A percentile compares a stretch with the other conserved stretches of the same genome.
Conservation (phyloP, 2,329 filamentous ascomycete species). For the Colletotrichum sp. region DNA sequence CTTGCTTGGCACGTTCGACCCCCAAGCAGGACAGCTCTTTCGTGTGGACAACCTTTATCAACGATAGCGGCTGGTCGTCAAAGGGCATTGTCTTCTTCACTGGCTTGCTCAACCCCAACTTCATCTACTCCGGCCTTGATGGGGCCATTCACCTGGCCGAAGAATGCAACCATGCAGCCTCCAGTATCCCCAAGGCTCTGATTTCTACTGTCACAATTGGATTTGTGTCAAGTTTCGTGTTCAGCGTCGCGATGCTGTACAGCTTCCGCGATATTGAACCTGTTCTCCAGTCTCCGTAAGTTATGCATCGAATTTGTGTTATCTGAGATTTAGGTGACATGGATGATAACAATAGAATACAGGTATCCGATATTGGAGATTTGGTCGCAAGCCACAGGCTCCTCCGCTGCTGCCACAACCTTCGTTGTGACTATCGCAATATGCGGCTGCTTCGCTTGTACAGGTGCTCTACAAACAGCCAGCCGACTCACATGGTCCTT, state of each 20-base stretch:
- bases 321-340: accelerated
- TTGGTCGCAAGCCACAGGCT: slow-evolving; percentile 3
- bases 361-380: slow-evolving; percentile 8
- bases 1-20: slow-evolving; percentile 28
- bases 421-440: not conserved
- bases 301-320: accelerated
- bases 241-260: slow-evolving; percentile 33
- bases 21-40: slow-evolving; percentile 13
- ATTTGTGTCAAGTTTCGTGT: slow-evolving; percentile 34
- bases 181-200: slow-evolving; percentile 35
- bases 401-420: not conserved
- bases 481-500: slow-evolving; percentile 17
- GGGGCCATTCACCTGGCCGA: slow-evolving; percentile 42
- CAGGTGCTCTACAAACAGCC: slow-evolving; percentile 3
- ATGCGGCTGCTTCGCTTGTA: slow-evolving; percentile 15
- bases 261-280: slow-evolving; percentile 25
- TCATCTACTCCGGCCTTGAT: slow-evolving; percentile 41
- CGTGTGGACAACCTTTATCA: slow-evolving; percentile 35
- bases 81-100: slow-evolving; percentile 40
- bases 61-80: slow-evolving; percentile 31
- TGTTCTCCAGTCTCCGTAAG: slow-evolving; percentile 6
- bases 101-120: slow-evolving; percentile 41
- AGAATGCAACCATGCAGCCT: slow-evolving; percentile 35
- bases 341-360: accelerated
- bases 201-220: slow-evolving; percentile 35